Evolutionary conservation across 2,329 filamentous ascomycete genomes (phyloP), one percentile per base, ranked within the genome.

Genomic region (Aspergillus carbonarius): DNA sequence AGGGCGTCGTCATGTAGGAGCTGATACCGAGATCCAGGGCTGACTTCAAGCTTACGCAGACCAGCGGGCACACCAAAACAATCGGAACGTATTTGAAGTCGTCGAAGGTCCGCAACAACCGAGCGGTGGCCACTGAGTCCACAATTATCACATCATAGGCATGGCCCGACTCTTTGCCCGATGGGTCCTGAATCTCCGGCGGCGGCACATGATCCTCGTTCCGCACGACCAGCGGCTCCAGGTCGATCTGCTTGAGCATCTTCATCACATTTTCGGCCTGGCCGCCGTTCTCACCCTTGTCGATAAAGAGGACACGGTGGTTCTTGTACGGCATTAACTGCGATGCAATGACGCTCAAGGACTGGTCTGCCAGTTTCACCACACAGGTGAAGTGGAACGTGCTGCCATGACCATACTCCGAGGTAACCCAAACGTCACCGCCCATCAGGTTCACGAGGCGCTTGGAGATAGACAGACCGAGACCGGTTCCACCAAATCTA

Each of bases 1-100:
- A 98, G 8, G 95, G 95, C 15, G 92, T 96, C 1, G 95, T 98
- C 92, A 98, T 97, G 76, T 97, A 98, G 52, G 93, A 97, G n/a
- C 93, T 96, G 66, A 99, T 96, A 63, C 95, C 93, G 63, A 98
- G 84, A 73, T 98, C 95, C 60, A 98, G 80, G 59, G 93, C 95
- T 3, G 92, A 95, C 79, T 96, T 96, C 67, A 99, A 83, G 74
- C 88, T 96, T 66, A 98, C 92, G 61, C 93, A 91, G 12, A 98
- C 92, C 35, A 92, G 82, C 0, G 93, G 92, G 46, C 92, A 95
- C 47, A 98, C 79, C 61, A 98, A 85, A 44, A 99, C 93, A 64
- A 99, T 93, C 2, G 95, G 95, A 47, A 97, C 92, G 72, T 97
- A 98, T 79, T 97, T 97, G 83, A 97, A 96, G 73, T 96, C 92